phyloP scores from a whole-genome alignment of 1,284 basidiomycete genomes.

The Caloboletus firmus region DNA sequence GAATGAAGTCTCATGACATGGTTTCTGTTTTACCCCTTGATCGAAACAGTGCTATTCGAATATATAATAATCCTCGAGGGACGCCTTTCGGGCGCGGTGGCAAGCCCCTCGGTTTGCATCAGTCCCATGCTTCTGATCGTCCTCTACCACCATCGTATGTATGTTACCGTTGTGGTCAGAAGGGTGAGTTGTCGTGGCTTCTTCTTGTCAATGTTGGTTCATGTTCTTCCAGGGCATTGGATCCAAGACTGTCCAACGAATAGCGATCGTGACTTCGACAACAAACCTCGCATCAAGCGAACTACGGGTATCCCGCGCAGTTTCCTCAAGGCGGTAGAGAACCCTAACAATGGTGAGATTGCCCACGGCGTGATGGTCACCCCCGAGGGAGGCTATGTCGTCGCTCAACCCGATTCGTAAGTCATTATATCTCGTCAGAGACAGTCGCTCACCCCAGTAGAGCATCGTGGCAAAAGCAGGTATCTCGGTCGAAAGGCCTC shows the following conservation, averaged over 20 bases:
- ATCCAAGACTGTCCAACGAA: slow-evolving; percentile 99
- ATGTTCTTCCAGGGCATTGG: slow-evolving; percentile 80
- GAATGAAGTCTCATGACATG: slow-evolving; percentile 61
- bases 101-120: slow-evolving; percentile 53
- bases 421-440: slow-evolving; percentile 34
- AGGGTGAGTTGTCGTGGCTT: slow-evolving; percentile 60
- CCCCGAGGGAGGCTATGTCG: slow-evolving; percentile 93
- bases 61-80: slow-evolving; percentile 66
- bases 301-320: slow-evolving; percentile 98
- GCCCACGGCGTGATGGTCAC: slow-evolving; percentile 93
- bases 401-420: slow-evolving; percentile 89
- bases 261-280: slow-evolving; percentile 92
- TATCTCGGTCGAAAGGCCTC: slow-evolving; percentile 73
- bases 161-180: slow-evolving; percentile 98
- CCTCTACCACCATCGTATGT: slow-evolving; percentile 93
- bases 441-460: slow-evolving; percentile 41
- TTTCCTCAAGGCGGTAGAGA: slow-evolving; percentile 95
- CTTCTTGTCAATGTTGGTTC: neutral
- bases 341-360: slow-evolving; percentile 71
- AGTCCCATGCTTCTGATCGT: slow-evolving; percentile 55
- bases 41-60: slow-evolving; percentile 64
- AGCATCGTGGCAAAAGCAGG: slow-evolving; percentile 91
- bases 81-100: slow-evolving; percentile 58
- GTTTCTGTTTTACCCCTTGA: slow-evolving; percentile 40
- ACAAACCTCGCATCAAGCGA: slow-evolving; percentile 93